Evolutionary conservation across 768 basidiomycete species (phyloP), one percentile per base, ranked within the genome.

Genomic region (Boletus speciosus): DNA sequence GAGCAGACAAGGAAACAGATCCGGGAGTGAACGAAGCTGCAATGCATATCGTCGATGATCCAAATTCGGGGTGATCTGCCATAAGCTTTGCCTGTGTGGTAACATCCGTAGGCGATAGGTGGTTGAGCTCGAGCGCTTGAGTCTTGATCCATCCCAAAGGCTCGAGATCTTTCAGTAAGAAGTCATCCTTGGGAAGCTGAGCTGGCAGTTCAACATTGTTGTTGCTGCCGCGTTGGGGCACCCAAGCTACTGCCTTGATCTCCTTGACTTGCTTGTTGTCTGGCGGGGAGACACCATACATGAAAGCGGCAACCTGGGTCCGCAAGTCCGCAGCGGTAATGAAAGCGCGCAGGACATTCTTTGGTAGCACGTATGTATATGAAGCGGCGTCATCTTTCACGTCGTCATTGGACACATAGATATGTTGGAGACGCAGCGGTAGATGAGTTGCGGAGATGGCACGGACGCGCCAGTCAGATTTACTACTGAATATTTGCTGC

Each of bases 261-360:
- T 99, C 97, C 74, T 98, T 97, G 57, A 99, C 97, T 71, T 95
- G 94, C 60, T 91, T 89, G 78, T 98, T 98, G 72, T 98, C 96
- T 6, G 91, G 83, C 4, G 96, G 94, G 6, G 93, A 95, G 19
- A 80, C 80, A 59, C 97, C 97, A 67, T 97, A 99, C 54, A 99
- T 68, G 79, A 85, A 98, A 4, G 86, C 96, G 0, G 93, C 93
- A 35, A 98, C 90, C 73, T 98, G 96, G 3, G 97, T 97, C 36
- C 97, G 90, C 34, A 98, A 80, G 73, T 99, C 97, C 25, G 94
- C 84, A 19, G 93, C 88, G 21, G 88, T 83, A 62, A 98, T 89
- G 76, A 99, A 98, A 3, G 93, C 88, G 44, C 91, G 88, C 32
- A 99, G 78, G 49, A 98, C 81, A 71, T 99, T 99, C 81, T 99